These are phyloP conservation scores for Botrytis porri DNA, from an alignment of 2,329 filamentous ascomycete species.

Conservation along the genomic window DNA sequence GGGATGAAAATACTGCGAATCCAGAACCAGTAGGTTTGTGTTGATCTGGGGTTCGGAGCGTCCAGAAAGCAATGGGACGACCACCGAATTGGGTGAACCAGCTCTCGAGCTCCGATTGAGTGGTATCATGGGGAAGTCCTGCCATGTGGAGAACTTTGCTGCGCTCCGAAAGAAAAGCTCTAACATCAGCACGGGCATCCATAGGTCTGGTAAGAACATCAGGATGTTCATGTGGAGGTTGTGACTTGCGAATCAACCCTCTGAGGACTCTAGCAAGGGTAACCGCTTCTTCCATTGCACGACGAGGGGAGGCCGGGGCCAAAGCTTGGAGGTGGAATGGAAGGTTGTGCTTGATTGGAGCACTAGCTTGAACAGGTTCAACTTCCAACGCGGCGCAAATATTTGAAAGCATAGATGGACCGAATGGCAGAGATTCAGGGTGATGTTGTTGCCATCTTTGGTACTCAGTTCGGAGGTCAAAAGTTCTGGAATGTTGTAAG, in stretches of 20 bases:
- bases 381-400: constrained; percentile 98
- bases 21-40: constrained; percentile 99
- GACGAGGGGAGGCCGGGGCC: constrained; percentile 88
- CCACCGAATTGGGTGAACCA: constrained; percentile 99
- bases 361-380: constrained; percentile 94
- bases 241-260: constrained; percentile 92
- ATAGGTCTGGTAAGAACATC: constrained; percentile 93
- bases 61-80: constrained; percentile 98
- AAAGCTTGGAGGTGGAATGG: constrained; percentile 97
- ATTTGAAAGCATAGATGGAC: constrained; percentile 90
- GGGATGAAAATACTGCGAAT: constrained; percentile 97
- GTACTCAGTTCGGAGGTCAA: constrained; percentile 95
- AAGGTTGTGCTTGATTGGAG: constrained; percentile 97
- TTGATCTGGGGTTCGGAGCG: constrained; percentile 92
- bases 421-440: constrained; percentile 94
- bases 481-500: constrained; percentile 94
- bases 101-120: constrained; percentile 96
- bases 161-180: constrained; percentile 91
- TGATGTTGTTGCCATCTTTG: constrained; percentile 98
- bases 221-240: constrained; percentile 87
- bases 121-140: constrained; percentile 94
- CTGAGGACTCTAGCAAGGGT: constrained; percentile 89
- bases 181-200: constrained; percentile 93
- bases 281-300: constrained; percentile 96
- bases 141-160: constrained; percentile 99